Evolutionary conservation across 352 stramenopile genomes (phyloP), one percentile per base, ranked within the genome.

Genomic region (Globisporangium alternatum): DNA sequence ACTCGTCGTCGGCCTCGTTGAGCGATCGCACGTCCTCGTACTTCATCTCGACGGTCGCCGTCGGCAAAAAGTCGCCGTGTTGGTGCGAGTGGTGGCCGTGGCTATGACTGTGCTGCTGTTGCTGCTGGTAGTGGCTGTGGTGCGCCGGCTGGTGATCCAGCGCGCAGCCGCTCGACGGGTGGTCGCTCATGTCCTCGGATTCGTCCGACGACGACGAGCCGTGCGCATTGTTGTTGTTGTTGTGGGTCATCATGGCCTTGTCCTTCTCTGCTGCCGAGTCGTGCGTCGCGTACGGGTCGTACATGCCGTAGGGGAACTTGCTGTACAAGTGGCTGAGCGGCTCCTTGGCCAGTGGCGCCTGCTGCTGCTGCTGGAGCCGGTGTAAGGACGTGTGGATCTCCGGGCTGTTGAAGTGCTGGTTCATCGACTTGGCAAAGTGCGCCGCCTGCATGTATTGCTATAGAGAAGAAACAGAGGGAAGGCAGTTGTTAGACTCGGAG

Each of bases 11-110:
- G 19, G 71, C 69, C 55, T 81, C 75, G 56, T 79, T 71, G 21
- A 86, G 68, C 39, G 72, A 74, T 19, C 77, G 77, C 51, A 83
- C 62, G 35, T 90, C 80, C 8, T 81, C 68, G 61, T 83, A 88
- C 67, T 85, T 87, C 51, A 72, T 72, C 33, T 83, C 52, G 52
- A 49, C 44, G 19, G 44, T 49, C 5, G 52, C 73, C 4, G 68
- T 67, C 2, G 76, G 68, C 31, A 79, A 30, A 21, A 84, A 79
- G 44, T 82, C 69, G 30, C 10, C 12, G 4, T 57, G 30, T 8
- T 44, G 33, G 17, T 47, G 41, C 41, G n/a, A 15, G 15, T 56
- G 49, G 25, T 39, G 49, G 25, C 21, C 3, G 28, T 43, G 33
- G 17, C 25, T 25, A 3, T 15, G 15, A 2, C 39, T 25, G 5